Evolutionary conservation across 495 filamentous ascomycete genomes (phyloP), one percentile per base, ranked within the genome.

Genomic region (Lentithecium fluviatile): DNA sequence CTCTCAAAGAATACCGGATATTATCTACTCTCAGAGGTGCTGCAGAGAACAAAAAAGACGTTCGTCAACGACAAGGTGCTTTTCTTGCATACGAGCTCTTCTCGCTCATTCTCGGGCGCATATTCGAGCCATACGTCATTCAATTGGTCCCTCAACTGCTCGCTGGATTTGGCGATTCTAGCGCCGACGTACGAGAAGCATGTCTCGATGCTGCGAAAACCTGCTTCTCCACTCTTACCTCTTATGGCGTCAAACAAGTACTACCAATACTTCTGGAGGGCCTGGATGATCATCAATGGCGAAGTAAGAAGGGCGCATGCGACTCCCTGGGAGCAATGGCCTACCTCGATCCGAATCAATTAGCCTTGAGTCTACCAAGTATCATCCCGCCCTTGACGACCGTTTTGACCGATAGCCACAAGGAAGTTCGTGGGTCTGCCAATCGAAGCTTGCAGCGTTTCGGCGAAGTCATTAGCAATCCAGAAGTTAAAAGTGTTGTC

Each of bases 301-400:
- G 94, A 66, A 96, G 90, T 76, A 97, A 98, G 72, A 97, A 96
- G 75, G 94, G 94, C 64, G 94, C 94, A 52, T 97, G 94, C 66
- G 94, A 98, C 68, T 82, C 95, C 10, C 82, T 98, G 19, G 94
- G 94, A 69, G 93, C 93, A 55, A 97, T 97, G 93, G 95, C 94
- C 10, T 97, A 98, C 70, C 82, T 98, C 17, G 92, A 96, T 68
- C 94, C 94, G 6, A 85, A 97, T 56, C 94, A 97, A 69, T 80
- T 98, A 15, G 91, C 94, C 1, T 81, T 87, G 53, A 97, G 91
- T 69, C 75, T 98, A 61, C 95, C 94, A 0, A 90, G 93, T 52
- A 98, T 98, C 59, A 98, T 98, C 63, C 94, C 94, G 21, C 93
- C 95, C 6, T 79, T 97, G 56, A 97, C 94, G 0, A 82, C 86